Evolutionary conservation across 164 flowering plant species (phyloP).

Genomic region (Dillenia turbinata): DNA sequence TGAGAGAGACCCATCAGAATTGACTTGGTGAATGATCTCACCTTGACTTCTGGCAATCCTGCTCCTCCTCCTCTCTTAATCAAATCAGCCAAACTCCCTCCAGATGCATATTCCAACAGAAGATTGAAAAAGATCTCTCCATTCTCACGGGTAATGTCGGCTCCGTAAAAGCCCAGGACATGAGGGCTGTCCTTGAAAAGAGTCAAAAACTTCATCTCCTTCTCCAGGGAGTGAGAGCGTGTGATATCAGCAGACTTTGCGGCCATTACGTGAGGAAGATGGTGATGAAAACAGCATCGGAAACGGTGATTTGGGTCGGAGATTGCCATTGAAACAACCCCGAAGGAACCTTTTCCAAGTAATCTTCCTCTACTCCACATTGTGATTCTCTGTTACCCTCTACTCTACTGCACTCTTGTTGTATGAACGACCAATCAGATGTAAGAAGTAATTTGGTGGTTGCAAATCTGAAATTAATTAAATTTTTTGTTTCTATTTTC

Average conservation of each 20-base stretch:
- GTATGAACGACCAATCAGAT: too few species aligned
- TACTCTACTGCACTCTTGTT: too few species aligned
- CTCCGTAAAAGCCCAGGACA: slow-evolving; percentile 23
- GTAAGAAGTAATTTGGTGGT: too few species aligned
- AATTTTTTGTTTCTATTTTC: too few species aligned
- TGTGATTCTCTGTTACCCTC: too few species aligned
- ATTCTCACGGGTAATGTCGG: slow-evolving; percentile 14
- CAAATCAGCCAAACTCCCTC: slow-evolving; percentile 23
- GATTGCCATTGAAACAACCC: too few species aligned
- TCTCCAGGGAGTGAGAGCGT: slow-evolving; percentile 20
- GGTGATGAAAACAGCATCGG: neutral
- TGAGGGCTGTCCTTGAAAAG: slow-evolving; percentile 21
- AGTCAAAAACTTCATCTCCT: slow-evolving; percentile 25
- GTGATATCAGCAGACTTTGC: slow-evolving; percentile 30
- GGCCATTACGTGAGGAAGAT: slow-evolving; percentile 23
- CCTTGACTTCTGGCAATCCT: slow-evolving; percentile 21
- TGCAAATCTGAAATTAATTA: too few species aligned
- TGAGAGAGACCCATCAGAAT: slow-evolving; percentile 25
- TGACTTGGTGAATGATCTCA: slow-evolving; percentile 21
- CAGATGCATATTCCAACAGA: slow-evolving; percentile 34
- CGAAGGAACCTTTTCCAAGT: too few species aligned
- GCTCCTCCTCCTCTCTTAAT: slow-evolving; percentile 14
- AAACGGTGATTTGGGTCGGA: too few species aligned
- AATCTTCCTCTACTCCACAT: too few species aligned
- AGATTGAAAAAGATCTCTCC: slow-evolving; percentile 28